A percentile compares a stretch with the other conserved stretches of the same genome.
Conservation (phyloP, 2,329 filamentous ascomycete genomes). For the Arachnomyces sp. region DNA sequence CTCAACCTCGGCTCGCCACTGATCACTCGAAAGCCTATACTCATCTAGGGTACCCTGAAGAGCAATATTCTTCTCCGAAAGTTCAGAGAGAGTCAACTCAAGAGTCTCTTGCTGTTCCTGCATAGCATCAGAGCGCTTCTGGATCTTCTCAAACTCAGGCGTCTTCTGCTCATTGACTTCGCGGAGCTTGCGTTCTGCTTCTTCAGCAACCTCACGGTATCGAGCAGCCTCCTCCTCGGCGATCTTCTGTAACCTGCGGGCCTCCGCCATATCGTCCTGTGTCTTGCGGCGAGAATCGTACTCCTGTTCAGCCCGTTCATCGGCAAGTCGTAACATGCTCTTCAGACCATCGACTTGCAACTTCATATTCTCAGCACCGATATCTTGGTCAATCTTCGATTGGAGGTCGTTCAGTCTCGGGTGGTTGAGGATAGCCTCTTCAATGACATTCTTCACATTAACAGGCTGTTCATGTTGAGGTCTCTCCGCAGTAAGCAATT, state of each 20-base stretch:
- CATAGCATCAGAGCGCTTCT: conserved; percentile 59
- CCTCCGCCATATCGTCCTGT: conserved; percentile 64
- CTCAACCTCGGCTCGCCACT: conserved; percentile 52
- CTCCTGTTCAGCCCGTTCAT: conserved; percentile 57
- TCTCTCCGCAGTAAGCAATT: conserved; percentile 21
- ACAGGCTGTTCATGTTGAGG: conserved; percentile 32
- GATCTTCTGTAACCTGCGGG: conserved; percentile 60
- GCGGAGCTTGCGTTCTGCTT: conserved; percentile 57
- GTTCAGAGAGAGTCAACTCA: conserved; percentile 43
- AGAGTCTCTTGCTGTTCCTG: conserved; percentile 57
- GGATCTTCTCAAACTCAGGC: conserved; percentile 53
- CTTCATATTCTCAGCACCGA: conserved; percentile 42
- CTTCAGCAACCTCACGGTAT: conserved; percentile 46
- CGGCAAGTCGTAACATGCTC: conserved; percentile 56
- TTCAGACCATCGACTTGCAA: conserved; percentile 60
- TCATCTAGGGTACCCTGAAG: conserved; percentile 56
- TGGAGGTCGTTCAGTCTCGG: conserved; percentile 45
- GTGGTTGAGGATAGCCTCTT: conserved; percentile 53
- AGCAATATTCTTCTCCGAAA: conserved; percentile 52
- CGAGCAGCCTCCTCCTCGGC: conserved; percentile 49
- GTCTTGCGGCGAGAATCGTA: conserved; percentile 54
- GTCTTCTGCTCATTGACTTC: conserved; percentile 61
- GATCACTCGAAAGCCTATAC: conserved; percentile 52
- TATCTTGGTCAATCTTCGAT: conserved; percentile 43
- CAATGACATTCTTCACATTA: conserved; percentile 54